Evolutionary conservation across 495 filamentous ascomycete species (phyloP).

Genomic region (Hypoxylon subgilvum): DNA sequence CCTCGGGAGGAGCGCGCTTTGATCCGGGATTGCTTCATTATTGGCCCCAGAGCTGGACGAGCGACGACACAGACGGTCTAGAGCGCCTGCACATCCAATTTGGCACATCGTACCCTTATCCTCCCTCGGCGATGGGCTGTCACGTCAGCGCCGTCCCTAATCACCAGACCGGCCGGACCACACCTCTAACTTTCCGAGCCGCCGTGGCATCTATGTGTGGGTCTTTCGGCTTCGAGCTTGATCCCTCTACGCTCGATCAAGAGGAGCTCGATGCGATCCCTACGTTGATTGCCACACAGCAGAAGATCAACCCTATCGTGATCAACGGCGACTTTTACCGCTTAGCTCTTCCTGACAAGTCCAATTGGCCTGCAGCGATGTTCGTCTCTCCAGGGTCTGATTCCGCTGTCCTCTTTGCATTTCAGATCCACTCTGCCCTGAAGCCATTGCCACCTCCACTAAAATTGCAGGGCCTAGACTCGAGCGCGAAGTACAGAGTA

Average conservation of each 20-base stretch:
- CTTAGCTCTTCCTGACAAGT: slow-evolving; percentile 57
- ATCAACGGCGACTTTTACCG: slow-evolving; percentile 59
- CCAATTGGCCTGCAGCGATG: slow-evolving; percentile 61
- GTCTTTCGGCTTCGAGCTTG: slow-evolving; percentile 61
- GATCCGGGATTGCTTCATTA: slow-evolving; percentile 62
- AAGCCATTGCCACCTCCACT: slow-evolving; percentile 54
- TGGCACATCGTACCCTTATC: slow-evolving; percentile 61
- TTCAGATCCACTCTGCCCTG: slow-evolving; percentile 52
- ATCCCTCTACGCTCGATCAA: slow-evolving; percentile 50
- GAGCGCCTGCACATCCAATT: slow-evolving; percentile 62
- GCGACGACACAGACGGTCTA: slow-evolving; percentile 61
- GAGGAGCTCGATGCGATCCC: slow-evolving; percentile 56
- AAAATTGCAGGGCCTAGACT: slow-evolving; percentile 54
- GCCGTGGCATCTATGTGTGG: slow-evolving; percentile 66
- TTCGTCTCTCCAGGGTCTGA: slow-evolving; percentile 54
- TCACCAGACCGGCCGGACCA: slow-evolving; percentile 54
- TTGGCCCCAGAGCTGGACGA: slow-evolving; percentile 65
- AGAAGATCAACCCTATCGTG: slow-evolving; percentile 59
- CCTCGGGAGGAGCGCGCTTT: slow-evolving; percentile 61
- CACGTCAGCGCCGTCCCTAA: slow-evolving; percentile 63
- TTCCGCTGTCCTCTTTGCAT: slow-evolving; percentile 56
- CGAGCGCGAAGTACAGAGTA: slow-evolving; percentile 50
- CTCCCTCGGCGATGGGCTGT: slow-evolving; percentile 61
- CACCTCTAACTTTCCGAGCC: slow-evolving; percentile 56
- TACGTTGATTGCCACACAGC: slow-evolving; percentile 51